Conservation (phyloP, 2,329 filamentous ascomycete genomes). For the Cytospora chrysosperma region DNA sequence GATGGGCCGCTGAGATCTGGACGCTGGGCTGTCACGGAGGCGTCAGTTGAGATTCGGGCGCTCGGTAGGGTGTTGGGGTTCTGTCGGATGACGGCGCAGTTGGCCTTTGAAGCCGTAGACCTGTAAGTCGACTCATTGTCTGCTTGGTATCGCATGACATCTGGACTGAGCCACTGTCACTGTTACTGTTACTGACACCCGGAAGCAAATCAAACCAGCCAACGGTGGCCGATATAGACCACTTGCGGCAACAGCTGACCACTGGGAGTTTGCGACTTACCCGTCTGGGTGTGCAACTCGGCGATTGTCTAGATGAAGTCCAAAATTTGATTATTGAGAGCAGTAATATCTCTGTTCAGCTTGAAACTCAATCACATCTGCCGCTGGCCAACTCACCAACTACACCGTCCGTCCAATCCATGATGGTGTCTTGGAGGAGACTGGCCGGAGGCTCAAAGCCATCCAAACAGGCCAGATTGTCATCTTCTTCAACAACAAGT, state of each 20-base stretch:
- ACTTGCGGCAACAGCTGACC: conserved; percentile 6
- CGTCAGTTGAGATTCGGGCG: conserved; percentile 10
- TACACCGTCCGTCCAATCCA: conserved; percentile 12
- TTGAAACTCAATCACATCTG: not conserved
- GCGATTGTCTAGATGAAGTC: conserved; percentile 16
- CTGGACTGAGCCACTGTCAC: not conserved
- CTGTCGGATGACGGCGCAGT: conserved; percentile 17
- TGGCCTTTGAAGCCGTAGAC: conserved; percentile 13
- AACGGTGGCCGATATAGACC: conserved; percentile 5
- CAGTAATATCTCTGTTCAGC: not conserved
- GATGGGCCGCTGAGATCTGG: conserved; percentile 10
- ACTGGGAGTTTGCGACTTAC: not conserved
- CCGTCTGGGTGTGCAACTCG: conserved; percentile 9
- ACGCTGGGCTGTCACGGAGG: conserved; percentile 20
- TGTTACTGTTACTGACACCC: too few species aligned
- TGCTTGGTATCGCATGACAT: not conserved
- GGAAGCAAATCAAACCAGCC: not conserved
- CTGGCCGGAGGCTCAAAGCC: not conserved
- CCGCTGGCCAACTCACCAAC: not conserved
- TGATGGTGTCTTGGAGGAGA: conserved; percentile 14
- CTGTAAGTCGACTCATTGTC: conserved; percentile 11
- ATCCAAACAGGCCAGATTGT: not conserved
- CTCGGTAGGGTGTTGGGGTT: conserved; percentile 12
- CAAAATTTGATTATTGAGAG: conserved; percentile 6
- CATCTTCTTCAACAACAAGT: not conserved